Evolutionary conservation across 176 grass and related monocot species (phyloP).

Genomic region (Triticum urartu): DNA sequence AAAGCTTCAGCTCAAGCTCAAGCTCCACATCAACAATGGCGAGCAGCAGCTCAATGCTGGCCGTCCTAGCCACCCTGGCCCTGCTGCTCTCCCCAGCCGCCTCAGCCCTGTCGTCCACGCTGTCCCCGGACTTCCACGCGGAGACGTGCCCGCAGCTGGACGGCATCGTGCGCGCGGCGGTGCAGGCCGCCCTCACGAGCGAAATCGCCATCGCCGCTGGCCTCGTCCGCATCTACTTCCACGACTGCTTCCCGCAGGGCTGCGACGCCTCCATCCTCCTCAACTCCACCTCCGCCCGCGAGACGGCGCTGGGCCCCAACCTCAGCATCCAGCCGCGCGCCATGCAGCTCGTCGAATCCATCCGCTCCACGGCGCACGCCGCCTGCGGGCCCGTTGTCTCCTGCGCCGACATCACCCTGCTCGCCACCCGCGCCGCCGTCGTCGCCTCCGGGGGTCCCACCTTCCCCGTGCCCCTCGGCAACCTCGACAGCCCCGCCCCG

Average conservation of each 20-base stretch:
- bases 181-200: background rate
- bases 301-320: constrained; percentile 33
- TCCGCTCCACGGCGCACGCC: constrained; percentile 31
- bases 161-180: background rate
- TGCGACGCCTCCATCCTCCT: constrained; percentile 59
- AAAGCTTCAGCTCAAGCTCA: background rate
- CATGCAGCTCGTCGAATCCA: constrained; percentile 41
- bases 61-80: background rate
- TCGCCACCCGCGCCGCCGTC: constrained; percentile 1
- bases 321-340: constrained; percentile 27
- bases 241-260: constrained; percentile 15
- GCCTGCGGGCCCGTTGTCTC: background rate
- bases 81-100: background rate
- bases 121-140: background rate
- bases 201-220: background rate
- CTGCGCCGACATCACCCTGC: background rate
- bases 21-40: background rate
- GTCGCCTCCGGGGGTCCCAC: background rate
- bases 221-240: background rate
- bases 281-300: background rate
- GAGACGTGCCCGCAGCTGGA: background rate
- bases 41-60: background rate
- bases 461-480: background rate
- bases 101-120: background rate
- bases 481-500: constrained; percentile 17